These are phyloP conservation scores for Albatrellus ellisii DNA, from an alignment of 768 basidiomycete genomes.

Conservation along the genomic window DNA sequence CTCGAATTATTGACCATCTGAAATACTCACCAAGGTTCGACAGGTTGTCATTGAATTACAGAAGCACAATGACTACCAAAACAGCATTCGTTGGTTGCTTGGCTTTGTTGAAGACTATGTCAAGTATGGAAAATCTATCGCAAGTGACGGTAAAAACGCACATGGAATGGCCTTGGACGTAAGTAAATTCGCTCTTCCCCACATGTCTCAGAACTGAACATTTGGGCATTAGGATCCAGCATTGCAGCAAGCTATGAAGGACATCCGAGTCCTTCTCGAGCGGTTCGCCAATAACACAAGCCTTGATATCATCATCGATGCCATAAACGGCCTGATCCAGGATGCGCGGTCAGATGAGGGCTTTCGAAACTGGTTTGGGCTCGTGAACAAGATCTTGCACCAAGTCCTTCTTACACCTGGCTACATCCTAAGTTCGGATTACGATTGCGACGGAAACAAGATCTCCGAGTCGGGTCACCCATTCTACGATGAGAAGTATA, in stretches of 20 bases:
- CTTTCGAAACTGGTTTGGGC: conserved; percentile 60
- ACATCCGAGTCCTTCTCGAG: conserved; percentile 76
- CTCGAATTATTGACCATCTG: background rate
- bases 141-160: conserved; percentile 21
- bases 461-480: conserved; percentile 58
- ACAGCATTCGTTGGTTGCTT: conserved; percentile 64
- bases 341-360: conserved; percentile 66
- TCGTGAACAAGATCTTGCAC: conserved; percentile 49
- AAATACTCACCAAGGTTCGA: background rate
- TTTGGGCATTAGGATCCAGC: conserved; percentile 31
- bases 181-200: conserved; percentile 8
- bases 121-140: conserved; percentile 31
- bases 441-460: conserved; percentile 45
- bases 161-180: conserved; percentile 16
- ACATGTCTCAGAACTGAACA: conserved; percentile 11
- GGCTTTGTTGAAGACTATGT: conserved; percentile 50
- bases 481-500: conserved; percentile 72
- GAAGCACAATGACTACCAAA: conserved; percentile 83
- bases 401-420: conserved; percentile 71
- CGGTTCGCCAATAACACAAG: conserved; percentile 74
- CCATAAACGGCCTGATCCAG: conserved; percentile 56
- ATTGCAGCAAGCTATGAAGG: conserved; percentile 40
- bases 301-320: conserved; percentile 54
- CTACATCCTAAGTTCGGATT: conserved; percentile 73
- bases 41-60: conserved; percentile 85